phyloP scores from a whole-genome alignment of 108 stramenopile genomes.

The Skeletonema menzelii region DNA sequence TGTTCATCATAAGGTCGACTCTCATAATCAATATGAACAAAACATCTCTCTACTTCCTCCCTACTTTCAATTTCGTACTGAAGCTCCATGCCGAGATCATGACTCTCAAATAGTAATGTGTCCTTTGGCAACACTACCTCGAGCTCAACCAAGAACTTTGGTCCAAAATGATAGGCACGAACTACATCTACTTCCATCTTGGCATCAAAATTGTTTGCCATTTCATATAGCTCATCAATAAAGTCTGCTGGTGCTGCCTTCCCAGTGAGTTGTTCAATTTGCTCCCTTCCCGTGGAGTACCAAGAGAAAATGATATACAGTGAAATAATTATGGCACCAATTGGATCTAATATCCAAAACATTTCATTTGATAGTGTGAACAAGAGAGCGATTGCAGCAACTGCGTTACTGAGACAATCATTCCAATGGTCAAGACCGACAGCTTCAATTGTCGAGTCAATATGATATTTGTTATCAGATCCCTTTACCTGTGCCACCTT shows the following conservation, averaged over 20 bases:
- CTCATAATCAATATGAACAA: conserved; percentile 96
- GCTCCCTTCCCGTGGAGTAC: conserved; percentile 89
- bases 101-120: conserved; percentile 81
- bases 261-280: conserved; percentile 92
- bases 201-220: conserved; percentile 80
- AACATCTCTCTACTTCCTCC: conserved; percentile 93
- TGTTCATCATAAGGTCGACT: conserved; percentile 92
- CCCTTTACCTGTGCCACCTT: conserved; percentile 33
- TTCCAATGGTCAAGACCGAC: conserved; percentile 95
- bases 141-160: conserved; percentile 92
- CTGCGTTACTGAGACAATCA: conserved; percentile 85
- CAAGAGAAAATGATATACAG: conserved; percentile 91
- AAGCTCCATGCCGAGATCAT: conserved; percentile 94
- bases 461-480: conserved; percentile 35
- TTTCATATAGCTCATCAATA: conserved; percentile 79
- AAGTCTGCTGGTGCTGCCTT: conserved; percentile 88
- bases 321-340: conserved; percentile 87
- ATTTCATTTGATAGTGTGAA: conserved; percentile 52
- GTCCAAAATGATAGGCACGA: conserved; percentile 95
- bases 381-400: conserved; percentile 84
- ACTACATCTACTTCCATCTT: conserved; percentile 84
- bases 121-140: conserved; percentile 89
- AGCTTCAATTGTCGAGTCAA: conserved; percentile 83
- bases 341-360: conserved; percentile 85
- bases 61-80: conserved; percentile 92